Conservation (phyloP, 352 stramenopile species). For the Phytopythium boreale region DNA sequence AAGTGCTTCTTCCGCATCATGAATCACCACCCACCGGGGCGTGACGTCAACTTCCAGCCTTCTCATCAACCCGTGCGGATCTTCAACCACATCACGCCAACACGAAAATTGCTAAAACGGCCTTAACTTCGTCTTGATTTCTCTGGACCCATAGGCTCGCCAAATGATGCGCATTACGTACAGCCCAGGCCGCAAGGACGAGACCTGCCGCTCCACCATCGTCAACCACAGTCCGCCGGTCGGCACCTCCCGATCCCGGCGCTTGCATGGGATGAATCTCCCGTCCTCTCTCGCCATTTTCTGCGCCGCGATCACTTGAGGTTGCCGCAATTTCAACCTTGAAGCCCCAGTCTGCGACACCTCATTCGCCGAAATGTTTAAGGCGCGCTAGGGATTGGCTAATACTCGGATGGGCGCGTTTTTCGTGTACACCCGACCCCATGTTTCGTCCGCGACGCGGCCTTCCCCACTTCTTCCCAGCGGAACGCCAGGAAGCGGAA, state of each 20-base stretch:
- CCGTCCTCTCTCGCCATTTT: background rate
- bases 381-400: background rate
- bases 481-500: background rate
- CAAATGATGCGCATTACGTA: background rate
- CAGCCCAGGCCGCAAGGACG: no score
- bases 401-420: background rate
- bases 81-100: constrained; percentile 5
- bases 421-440: no score
- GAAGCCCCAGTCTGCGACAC: background rate
- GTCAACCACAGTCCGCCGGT: no score
- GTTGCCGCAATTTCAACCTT: constrained; percentile 2
- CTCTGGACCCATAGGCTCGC: background rate
- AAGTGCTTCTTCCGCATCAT: background rate
- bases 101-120: background rate
- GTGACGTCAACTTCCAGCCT: background rate
- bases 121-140: background rate
- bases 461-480: background rate
- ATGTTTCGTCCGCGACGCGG: no score
- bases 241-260: no score
- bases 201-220: no score
- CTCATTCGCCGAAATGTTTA: constrained; percentile 3
- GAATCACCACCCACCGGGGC: background rate
- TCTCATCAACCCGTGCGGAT: background rate
- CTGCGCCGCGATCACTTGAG: constrained; percentile 1
- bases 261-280: no score